Base-by-base conservation (phyloP, 108 stramenopile genomes). In the Mayamaea pseudoterrestris region DNA sequence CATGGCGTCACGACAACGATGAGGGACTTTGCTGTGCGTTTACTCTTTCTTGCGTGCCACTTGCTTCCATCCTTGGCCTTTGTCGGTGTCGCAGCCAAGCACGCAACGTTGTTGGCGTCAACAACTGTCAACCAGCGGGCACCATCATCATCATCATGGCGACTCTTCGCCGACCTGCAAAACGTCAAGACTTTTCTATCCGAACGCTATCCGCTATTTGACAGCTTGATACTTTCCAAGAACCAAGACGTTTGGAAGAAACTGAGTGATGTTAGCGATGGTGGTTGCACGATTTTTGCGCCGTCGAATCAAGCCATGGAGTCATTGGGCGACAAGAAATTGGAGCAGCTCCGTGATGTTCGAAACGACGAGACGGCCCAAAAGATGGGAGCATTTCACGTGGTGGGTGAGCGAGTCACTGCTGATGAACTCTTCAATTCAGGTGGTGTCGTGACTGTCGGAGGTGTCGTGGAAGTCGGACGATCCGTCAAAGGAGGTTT, bases 351-450 rank as follows among this genome's bases (percentile, higher is more conserved):
- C 13, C 24, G 58, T 1, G 87, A 89, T 69, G 58, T 65, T 14
- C 57, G 87, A n/a, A 89, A 89, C 58, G 44, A 43, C 5, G 87
- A 89, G 57, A 70, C 70, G 11, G 57, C 53, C 0, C 67, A 65
- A 35, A 83, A 84, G 65, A 78, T 89, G 57, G 77, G 65, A 2
- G 65, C 55, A 1, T 89, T 72, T 58, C 82, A 89, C 51, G 59
- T 78, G n/a, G 63, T 89, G 35, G 37, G 37, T 6, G 43, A 48
- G 18, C 44, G 78, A 12, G 74, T 89, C 7, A 59, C 71, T 24
- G 58, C 61, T 0, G 60, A 61, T 13, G 48, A 61, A 26, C 65
- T 89, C 2, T 63, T 61, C 28, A 53, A 69, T 27, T 63, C 73
- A 37, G 72, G 70, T 13, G 87, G 79, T 9, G 57, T 89, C n/a